These are phyloP conservation scores for Asterella californica DNA, from an alignment of 225 moss, liverwort and hornwort genomes.

Conservation along the genomic window DNA sequence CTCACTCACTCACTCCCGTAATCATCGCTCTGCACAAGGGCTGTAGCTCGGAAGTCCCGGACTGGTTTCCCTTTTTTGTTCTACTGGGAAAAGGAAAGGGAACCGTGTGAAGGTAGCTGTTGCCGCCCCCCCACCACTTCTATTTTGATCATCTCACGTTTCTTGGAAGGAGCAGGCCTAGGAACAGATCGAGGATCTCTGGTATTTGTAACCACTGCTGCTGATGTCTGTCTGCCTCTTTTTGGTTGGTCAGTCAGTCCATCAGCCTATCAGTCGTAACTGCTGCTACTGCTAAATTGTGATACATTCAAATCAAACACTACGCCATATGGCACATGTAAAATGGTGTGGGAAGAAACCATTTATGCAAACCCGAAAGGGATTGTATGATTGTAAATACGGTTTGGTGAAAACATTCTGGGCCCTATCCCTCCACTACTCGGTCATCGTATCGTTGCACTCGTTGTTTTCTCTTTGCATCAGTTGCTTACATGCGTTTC, in stretches of 20 bases:
- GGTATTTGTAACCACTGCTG: conserved; percentile 1
- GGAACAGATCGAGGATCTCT: conserved; percentile 1
- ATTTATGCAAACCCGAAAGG: conserved; percentile 28
- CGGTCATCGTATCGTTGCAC: neutral
- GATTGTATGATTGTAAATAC: conserved; percentile 21
- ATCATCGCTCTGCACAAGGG: neutral
- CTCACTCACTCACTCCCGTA: neutral
- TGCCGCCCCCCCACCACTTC: neutral
- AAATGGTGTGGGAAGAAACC: conserved; percentile 31
- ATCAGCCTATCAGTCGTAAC: neutral
- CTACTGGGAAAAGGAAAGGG: conserved; percentile 2
- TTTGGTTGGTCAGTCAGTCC: neutral
- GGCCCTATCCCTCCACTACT: neutral
- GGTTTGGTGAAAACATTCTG: conserved; percentile 16
- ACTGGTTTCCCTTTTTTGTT: conserved; percentile 21
- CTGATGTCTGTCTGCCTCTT: neutral
- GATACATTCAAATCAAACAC: conserved; percentile 26
- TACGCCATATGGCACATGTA: conserved; percentile 33
- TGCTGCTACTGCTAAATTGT: conserved; percentile 18
- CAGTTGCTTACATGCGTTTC: too few species aligned
- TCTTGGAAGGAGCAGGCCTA: neutral
- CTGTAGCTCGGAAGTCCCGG: conserved; percentile 9
- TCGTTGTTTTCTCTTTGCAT: neutral
- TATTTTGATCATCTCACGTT: conserved; percentile 14
- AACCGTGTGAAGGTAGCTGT: conserved; percentile 20